A percentile compares a stretch with the other conserved stretches of the same genome.
Evolutionary conservation across 129 eudicot species (phyloP).

Genomic region (Artemisia argyi): DNA sequence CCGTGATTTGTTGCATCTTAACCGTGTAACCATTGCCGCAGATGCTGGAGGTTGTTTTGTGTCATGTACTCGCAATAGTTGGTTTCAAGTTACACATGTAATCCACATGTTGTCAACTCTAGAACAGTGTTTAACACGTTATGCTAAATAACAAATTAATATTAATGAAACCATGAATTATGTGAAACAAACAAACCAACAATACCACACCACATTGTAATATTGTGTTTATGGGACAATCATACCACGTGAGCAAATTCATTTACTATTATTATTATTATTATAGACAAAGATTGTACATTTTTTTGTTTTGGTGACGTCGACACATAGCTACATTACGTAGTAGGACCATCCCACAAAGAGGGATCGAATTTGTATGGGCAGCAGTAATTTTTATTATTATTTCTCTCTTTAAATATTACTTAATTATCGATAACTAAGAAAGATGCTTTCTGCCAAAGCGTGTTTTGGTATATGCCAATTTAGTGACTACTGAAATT

Average conservation of each 20-base stretch:
- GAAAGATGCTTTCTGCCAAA: no score
- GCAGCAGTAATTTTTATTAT: constrained; percentile 14
- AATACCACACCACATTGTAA: constrained; percentile 19
- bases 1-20: no score
- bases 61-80: constrained; percentile 2
- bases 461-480: no score
- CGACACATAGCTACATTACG: background rate
- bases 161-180: constrained; percentile 11
- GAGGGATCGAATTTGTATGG: constrained; percentile 33
- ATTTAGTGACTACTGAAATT: no score
- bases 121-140: background rate
- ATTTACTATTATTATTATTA: constrained; percentile 1
- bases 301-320: background rate
- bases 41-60: constrained; percentile 11
- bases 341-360: constrained; percentile 27
- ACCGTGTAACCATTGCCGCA: background rate
- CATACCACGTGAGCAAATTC: constrained; percentile 21
- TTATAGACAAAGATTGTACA: background rate
- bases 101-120: constrained; percentile 4
- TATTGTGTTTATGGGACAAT: background rate
- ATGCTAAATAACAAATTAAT: background rate
- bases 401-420: background rate
- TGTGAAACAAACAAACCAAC: constrained; percentile 37
- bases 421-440: background rate
- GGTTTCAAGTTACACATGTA: constrained; percentile 17